These are phyloP conservation scores for Backusella liffmaniae DNA, from an alignment of 192 early-diverging fungal species.

Conservation along the genomic window DNA sequence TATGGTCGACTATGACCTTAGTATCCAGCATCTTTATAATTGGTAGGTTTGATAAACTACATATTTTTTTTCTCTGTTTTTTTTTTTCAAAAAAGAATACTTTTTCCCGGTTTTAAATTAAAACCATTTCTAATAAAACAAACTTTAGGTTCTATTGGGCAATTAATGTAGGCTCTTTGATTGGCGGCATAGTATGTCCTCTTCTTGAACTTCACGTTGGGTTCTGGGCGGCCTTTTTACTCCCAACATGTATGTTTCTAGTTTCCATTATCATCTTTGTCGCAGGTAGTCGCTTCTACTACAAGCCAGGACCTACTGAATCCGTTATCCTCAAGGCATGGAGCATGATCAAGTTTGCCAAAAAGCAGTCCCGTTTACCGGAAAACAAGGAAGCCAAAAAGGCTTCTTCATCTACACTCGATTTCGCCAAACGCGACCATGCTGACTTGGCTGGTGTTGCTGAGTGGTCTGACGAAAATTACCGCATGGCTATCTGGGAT, in stretches of 20 bases:
- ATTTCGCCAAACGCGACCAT: conserved; percentile 53
- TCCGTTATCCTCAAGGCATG: conserved; percentile 54
- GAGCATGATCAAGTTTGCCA: conserved; percentile 25
- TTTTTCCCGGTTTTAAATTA: not conserved
- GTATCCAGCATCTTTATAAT: conserved; percentile 65
- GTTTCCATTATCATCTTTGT: conserved; percentile 49
- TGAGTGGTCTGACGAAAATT: conserved; percentile 9
- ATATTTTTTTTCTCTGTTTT: not conserved
- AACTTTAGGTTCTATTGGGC: conserved; percentile 59
- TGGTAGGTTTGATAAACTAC: conserved; percentile 34
- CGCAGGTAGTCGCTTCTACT: conserved; percentile 49
- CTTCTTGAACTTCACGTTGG: conserved; percentile 49
- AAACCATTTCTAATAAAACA: not conserved
- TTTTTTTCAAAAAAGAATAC: not conserved
- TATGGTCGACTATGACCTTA: conserved; percentile 55
- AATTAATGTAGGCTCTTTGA: conserved; percentile 62
- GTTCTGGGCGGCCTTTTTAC: conserved; percentile 62
- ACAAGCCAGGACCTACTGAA: conserved; percentile 46
- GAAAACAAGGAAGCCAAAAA: conserved; percentile 27
- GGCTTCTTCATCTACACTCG: conserved; percentile 34
- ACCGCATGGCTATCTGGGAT: conserved; percentile 39
- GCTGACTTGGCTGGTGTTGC: not conserved
- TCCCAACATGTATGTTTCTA: conserved; percentile 58
- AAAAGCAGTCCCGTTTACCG: not conserved
- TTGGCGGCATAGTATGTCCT: conserved; percentile 43